Base-by-base conservation (phyloP, 768 basidiomycete genomes). In the Floccularia luteovirens region DNA sequence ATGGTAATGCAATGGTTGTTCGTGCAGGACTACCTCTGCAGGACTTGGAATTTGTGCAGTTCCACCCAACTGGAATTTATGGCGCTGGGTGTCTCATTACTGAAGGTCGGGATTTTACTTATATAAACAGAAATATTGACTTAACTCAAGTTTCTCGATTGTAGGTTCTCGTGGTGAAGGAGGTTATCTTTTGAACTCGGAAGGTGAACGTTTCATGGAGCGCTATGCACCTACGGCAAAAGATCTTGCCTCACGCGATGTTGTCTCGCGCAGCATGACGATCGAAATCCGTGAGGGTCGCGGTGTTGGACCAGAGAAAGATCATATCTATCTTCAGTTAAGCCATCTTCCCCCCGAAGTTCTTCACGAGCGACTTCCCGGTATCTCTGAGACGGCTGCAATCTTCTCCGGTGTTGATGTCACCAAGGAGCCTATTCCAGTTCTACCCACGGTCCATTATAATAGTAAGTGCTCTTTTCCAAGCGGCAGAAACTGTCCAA, bases 131-230 rank as follows among this genome's bases (percentile, higher is more conserved):
- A n/a, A n/a, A n/a, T n/a, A n/a, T n/a, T n/a, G n/a, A n/a, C n/a
- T n/a, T n/a, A n/a, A n/a, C n/a, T n/a, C n/a, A n/a, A n/a, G n/a
- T 3, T 19, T 16, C 22, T 16, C 24, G 32, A 19, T 38, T 44
- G 3, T 49, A 92, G 93, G 93, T 51, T 97, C 96, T 50, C 91
- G 96, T 60, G 96, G 96, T 54, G 96, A 99, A 64, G 96, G 96
- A 69, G 96, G 96, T 48, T 98, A 98, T 67, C 74, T 99, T 48
- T 69, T 99, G 58, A 98, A 99, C 70, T 89, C 91, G 6, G 86
- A 98, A 71, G 96, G 96, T 59, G 96, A 99, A 65, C 87, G 96
- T 44, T 99, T 99, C 74, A 99, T 99, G 96, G 94, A 98, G 64
- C 90, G 94, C 61, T 98, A 98, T 61, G 96, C 96, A 0, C 96